These are phyloP conservation scores for Yamadazyma phyllophila DNA, from an alignment of 805 yeast genomes.

Conservation along the genomic window DNA sequence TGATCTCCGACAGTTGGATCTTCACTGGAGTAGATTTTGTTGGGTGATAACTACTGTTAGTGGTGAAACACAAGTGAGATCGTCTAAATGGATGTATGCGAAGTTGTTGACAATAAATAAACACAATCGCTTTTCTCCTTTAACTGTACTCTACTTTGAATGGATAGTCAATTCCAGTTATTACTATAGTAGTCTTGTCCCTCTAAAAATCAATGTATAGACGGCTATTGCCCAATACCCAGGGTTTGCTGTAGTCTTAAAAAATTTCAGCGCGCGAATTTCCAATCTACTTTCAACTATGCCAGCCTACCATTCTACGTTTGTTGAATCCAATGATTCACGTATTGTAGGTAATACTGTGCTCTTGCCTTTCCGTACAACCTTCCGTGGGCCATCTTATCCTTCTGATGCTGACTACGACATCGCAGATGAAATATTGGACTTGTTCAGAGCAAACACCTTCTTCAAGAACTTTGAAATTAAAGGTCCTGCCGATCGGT, in stretches of 20 bases:
- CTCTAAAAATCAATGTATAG: no score
- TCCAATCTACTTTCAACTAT: conserved; percentile 16
- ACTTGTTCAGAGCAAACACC: conserved; percentile 91
- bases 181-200: no score
- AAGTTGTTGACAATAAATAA: no score
- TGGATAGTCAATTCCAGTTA: no score
- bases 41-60: no score
- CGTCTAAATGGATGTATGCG: no score
- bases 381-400: conserved; percentile 87
- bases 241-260: not conserved
- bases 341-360: conserved; percentile 77
- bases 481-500: conserved; percentile 91
- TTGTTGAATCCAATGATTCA: conserved; percentile 57
- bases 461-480: conserved; percentile 96
- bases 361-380: conserved; percentile 80
- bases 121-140: no score
- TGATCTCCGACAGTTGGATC: no score
- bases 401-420: conserved; percentile 74
- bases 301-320: conserved; percentile 81
- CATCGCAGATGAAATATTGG: conserved; percentile 86
- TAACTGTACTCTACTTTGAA: no score
- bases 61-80: no score
- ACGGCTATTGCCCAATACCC: not conserved
- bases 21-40: no score
- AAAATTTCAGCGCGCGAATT: not conserved